Conservation (phyloP, 2,329 filamentous ascomycete genomes). For the Aspergillus sp. region DNA sequence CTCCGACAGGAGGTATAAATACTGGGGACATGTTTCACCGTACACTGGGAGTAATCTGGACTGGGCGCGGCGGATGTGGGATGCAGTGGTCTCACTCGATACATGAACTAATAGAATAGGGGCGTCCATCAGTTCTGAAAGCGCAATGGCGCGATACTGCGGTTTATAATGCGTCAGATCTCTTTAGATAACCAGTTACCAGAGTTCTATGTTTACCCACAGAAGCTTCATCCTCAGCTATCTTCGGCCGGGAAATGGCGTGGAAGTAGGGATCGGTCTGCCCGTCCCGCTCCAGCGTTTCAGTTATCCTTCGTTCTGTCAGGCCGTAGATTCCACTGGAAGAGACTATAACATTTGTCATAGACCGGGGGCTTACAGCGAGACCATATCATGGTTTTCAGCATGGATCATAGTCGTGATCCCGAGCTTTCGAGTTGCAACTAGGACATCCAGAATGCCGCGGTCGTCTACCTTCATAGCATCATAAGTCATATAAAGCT, state of each 20-base stretch:
- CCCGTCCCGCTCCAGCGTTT: too few relatives aligned
- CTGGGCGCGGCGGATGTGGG: not conserved
- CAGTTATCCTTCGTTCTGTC: too few relatives aligned
- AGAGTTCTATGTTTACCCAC: slow-evolving; percentile 27
- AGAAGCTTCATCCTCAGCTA: slow-evolving; percentile 47
- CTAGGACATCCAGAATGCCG: slow-evolving; percentile 45
- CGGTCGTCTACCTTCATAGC: slow-evolving; percentile 41
- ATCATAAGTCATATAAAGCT: slow-evolving; percentile 52
- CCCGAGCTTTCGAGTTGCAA: slow-evolving; percentile 38
- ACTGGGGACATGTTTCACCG: slow-evolving; percentile 60
- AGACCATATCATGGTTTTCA: slow-evolving; percentile 46
- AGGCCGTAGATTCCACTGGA: too few relatives aligned
- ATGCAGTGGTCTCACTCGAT: not conserved
- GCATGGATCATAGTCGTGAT: slow-evolving; percentile 52
- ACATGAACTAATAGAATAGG: slow-evolving; percentile 57
- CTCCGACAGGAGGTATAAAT: slow-evolving; percentile 55
- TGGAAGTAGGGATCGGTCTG: slow-evolving; percentile 41
- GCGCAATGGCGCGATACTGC: slow-evolving; percentile 43
- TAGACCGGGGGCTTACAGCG: slow-evolving; percentile 3
- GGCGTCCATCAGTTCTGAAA: slow-evolving; percentile 49
- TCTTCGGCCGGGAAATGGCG: slow-evolving; percentile 40
- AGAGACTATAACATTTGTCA: too few relatives aligned
- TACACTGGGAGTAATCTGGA: slow-evolving; percentile 51
- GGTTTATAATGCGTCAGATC: too few relatives aligned
- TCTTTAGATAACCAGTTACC: too few relatives aligned